A percentile compares a stretch with the other conserved stretches of the same genome.
Conservation (phyloP, 2,329 filamentous ascomycete genomes). For the Rhynchosporium secalis region DNA sequence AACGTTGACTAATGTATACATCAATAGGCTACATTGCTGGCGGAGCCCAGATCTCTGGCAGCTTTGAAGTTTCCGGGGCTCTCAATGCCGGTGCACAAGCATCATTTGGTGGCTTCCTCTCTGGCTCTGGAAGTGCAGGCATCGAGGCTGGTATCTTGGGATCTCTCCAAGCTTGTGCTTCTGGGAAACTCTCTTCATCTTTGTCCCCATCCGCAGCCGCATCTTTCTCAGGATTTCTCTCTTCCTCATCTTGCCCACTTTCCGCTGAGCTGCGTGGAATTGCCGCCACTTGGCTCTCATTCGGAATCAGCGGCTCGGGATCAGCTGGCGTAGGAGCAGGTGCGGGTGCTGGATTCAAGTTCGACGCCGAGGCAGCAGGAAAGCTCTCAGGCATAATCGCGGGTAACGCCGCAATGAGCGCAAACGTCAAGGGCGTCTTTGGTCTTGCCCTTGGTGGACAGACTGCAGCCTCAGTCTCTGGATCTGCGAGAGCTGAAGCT, state of each 20-base stretch:
- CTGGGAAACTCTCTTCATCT: constrained; percentile 6
- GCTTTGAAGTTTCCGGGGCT: constrained; percentile 1
- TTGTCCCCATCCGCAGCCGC: neutral
- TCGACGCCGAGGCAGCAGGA: neutral
- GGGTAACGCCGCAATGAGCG: neutral
- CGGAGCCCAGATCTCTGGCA: constrained; percentile 1
- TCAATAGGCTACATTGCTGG: constrained; percentile 1
- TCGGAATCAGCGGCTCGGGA: neutral
- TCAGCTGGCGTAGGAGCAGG: neutral
- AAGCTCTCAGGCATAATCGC: neutral
- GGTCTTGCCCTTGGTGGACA: constrained; percentile 7
- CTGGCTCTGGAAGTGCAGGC: neutral
- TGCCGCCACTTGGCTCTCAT: constrained; percentile 12
- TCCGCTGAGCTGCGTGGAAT: neutral
- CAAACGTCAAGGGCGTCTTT: constrained; percentile 9
- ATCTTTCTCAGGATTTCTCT: constrained; percentile 4
- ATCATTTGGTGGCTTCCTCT: constrained; percentile 3
- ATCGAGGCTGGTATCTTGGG: constrained; percentile 1
- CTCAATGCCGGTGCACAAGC: constrained; percentile 5
- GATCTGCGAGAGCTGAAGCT: constrained; percentile 1
- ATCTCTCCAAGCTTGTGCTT: constrained; percentile 8
- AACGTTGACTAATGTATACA: neutral
- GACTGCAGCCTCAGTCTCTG: neutral
- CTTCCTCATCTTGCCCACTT: constrained; percentile 13
- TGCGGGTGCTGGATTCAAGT: neutral